Conservation (phyloP, 371 early-diverging fungal species). For the Synchytrium microbalum region DNA sequence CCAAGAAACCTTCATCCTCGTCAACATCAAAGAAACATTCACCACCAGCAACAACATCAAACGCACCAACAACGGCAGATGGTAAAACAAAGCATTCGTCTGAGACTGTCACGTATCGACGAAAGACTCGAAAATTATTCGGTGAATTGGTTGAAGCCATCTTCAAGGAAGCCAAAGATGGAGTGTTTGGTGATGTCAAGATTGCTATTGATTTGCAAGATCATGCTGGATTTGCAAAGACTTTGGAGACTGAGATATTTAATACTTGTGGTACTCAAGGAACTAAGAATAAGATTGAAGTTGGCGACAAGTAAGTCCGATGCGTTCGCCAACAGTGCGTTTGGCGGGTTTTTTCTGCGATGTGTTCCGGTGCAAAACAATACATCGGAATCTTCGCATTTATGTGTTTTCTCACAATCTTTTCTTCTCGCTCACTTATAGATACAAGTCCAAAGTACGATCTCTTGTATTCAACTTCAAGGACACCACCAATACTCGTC, state of each 20-base stretch:
- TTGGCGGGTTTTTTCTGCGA: constrained; percentile 10
- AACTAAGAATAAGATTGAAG: neutral
- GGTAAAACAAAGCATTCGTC: neutral
- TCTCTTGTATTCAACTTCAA: constrained; percentile 66
- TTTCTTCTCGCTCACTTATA: constrained; percentile 17
- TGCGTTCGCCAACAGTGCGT: neutral
- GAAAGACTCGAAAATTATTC: neutral
- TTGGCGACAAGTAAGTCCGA: neutral
- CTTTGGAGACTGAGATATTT: neutral
- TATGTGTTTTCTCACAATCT: neutral
- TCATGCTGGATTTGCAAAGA: neutral
- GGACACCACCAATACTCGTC: constrained; percentile 59
- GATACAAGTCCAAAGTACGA: constrained; percentile 69
- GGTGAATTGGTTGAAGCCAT: neutral
- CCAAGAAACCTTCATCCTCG: no score
- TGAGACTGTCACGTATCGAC: neutral
- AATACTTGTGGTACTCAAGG: neutral
- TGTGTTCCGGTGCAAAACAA: neutral
- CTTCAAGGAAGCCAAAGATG: neutral
- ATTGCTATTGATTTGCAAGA: neutral
- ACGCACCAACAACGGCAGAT: no score
- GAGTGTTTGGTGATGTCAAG: neutral
- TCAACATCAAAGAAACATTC: no score
- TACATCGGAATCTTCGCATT: neutral
- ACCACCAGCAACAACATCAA: no score